Evolutionary conservation across 140 eudicot species (phyloP).

Genomic region (Flaveria floridana): DNA sequence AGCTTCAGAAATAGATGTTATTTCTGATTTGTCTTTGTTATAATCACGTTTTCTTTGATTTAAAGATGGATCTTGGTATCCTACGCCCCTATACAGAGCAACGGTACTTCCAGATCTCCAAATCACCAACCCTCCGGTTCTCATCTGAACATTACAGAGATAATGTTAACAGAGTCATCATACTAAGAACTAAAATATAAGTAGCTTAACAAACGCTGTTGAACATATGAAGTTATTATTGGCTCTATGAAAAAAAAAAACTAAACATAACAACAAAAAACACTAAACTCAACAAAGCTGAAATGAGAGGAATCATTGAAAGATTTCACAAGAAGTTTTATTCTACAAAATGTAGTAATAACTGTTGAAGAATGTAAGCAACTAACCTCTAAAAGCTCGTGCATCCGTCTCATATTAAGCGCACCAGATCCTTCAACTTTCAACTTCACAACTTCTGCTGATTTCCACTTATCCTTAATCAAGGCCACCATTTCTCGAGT

Average conservation of each 20-base stretch:
- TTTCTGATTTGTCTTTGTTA: slow-evolving; percentile 34
- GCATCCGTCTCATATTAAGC: slow-evolving; percentile 86
- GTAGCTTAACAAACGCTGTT: background rate
- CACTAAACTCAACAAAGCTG: background rate
- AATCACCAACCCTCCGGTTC: slow-evolving; percentile 84
- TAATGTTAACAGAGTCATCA: slow-evolving; percentile 9
- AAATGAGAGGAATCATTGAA: background rate
- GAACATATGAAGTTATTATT: slow-evolving; percentile 10
- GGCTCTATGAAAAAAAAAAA: background rate
- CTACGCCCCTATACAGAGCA: slow-evolving; percentile 75
- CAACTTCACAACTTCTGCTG: slow-evolving; percentile 67
- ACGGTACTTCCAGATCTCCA: slow-evolving; percentile 93
- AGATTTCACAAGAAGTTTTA: background rate
- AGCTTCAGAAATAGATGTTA: slow-evolving; percentile 25
- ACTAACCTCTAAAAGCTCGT: slow-evolving; percentile 81
- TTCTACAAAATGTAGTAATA: background rate
- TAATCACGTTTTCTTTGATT: slow-evolving; percentile 30
- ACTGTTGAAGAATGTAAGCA: slow-evolving; percentile 33
- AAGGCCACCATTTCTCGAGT: slow-evolving; percentile 64
- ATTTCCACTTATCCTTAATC: slow-evolving; percentile 72
- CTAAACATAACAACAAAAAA: background rate
- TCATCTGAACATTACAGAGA: slow-evolving; percentile 45
- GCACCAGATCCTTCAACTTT: slow-evolving; percentile 87
- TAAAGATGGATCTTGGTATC: slow-evolving; percentile 55
- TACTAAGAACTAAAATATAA: background rate